These are phyloP conservation scores for Hibiscus trionum DNA, from an alignment of 345 rosid species.

Conservation along the genomic window DNA sequence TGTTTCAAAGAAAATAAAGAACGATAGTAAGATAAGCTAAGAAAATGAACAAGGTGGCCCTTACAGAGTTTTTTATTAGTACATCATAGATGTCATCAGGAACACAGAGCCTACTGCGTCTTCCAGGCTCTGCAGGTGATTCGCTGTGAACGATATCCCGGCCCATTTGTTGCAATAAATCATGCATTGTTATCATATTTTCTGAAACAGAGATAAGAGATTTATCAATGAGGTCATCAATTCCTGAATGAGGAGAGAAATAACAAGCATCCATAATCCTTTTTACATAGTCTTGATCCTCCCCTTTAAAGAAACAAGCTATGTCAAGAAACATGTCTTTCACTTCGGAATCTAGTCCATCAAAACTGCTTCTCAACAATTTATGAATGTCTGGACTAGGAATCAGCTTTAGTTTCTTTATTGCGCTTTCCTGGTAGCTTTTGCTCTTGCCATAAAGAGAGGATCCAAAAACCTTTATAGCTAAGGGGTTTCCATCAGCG, in stretches of 20 bases:
- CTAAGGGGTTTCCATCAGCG: constrained; percentile 37
- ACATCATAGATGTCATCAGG: neutral
- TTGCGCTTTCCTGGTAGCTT: constrained; percentile 19
- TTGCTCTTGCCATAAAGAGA: constrained; percentile 12
- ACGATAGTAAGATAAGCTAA: neutral
- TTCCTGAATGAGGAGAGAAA: constrained; percentile 16
- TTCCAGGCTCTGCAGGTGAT: neutral
- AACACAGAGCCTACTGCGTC: neutral
- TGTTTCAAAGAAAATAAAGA: no score
- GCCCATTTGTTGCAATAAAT: constrained; percentile 10
- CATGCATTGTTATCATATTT: constrained; percentile 19
- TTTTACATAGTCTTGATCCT: constrained; percentile 12
- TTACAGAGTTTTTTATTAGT: no score
- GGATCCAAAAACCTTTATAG: constrained; percentile 34
- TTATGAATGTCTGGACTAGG: constrained; percentile 21
- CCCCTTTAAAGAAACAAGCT: constrained; percentile 26
- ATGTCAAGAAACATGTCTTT: constrained; percentile 29
- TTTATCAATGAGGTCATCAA: constrained; percentile 12
- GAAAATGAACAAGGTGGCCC: neutral
- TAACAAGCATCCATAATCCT: constrained; percentile 21
- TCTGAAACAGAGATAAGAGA: constrained; percentile 18
- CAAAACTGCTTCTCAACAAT: constrained; percentile 29
- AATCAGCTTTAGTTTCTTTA: constrained; percentile 18
- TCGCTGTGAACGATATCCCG: constrained; percentile 5
- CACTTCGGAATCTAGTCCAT: constrained; percentile 22